Percentiles rank a stretch among this genome's conserved stretches.
These are phyloP conservation scores for Pistacia atlantica DNA, from an alignment of 345 rosid genomes.

Conservation along the genomic window DNA sequence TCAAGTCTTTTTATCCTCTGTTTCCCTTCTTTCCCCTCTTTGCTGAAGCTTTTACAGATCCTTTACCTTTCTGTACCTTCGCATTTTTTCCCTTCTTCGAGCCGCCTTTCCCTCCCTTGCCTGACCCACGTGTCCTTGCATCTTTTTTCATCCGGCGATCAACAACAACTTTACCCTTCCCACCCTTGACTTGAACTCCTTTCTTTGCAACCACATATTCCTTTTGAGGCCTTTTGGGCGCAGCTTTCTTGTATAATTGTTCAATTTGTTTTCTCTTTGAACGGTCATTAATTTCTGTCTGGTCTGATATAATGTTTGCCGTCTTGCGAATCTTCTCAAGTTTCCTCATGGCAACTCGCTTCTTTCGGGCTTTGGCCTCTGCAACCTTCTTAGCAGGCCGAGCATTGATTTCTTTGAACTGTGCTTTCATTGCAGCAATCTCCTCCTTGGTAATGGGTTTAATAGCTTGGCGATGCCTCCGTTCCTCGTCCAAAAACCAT, in stretches of 20 bases:
- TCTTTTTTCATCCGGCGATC: slow-evolving; percentile 93
- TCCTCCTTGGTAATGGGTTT: slow-evolving; percentile 89
- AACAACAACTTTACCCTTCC: slow-evolving; percentile 85
- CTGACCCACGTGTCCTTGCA: slow-evolving; percentile 48
- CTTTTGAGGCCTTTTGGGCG: slow-evolving; percentile 66
- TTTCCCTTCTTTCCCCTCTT: slow-evolving; percentile 47
- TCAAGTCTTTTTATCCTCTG: slow-evolving; percentile 34
- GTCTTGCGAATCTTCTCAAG: slow-evolving; percentile 89
- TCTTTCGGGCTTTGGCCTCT: slow-evolving; percentile 91
- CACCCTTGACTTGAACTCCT: slow-evolving; percentile 76
- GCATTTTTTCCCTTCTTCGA: slow-evolving; percentile 54
- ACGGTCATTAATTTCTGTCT: slow-evolving; percentile 69
- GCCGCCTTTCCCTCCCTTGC: slow-evolving; percentile 57
- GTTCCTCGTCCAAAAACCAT: slow-evolving; percentile 93
- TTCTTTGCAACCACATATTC: slow-evolving; percentile 91
- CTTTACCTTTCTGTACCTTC: slow-evolving; percentile 48
- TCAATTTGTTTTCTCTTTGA: slow-evolving; percentile 88
- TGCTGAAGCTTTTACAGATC: slow-evolving; percentile 38
- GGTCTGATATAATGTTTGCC: slow-evolving; percentile 82
- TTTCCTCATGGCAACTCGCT: slow-evolving; percentile 65
- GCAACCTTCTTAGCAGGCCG: slow-evolving; percentile 97
- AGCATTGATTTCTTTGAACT: slow-evolving; percentile 85
- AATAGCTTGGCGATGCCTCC: slow-evolving; percentile 68
- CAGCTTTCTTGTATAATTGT: slow-evolving; percentile 79
- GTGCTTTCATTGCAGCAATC: slow-evolving; percentile 83